phyloP scores from a whole-genome alignment of 441 rosid species.

The Brassica balearica region DNA sequence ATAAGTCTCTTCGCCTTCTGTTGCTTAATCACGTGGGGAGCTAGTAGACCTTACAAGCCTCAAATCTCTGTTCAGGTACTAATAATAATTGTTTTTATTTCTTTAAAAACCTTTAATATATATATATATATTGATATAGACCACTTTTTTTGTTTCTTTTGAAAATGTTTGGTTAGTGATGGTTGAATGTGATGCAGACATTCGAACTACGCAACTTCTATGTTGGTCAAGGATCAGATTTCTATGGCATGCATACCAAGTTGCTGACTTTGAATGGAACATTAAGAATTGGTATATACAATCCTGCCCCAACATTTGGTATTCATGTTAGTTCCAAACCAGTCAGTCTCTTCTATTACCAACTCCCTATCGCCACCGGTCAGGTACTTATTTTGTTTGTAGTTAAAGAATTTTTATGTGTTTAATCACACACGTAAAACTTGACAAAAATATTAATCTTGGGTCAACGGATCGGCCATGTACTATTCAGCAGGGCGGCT shows the following conservation, averaged over 20 bases:
- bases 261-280: conserved; percentile 3
- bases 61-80: conserved; percentile 10
- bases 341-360: background rate
- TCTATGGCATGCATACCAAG: conserved; percentile 3
- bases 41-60: background rate
- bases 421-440: background rate
- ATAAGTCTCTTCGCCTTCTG: background rate
- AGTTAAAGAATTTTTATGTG: background rate
- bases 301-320: conserved; percentile 20
- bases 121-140: background rate
- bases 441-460: background rate
- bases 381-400: conserved; percentile 11
- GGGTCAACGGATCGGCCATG: background rate
- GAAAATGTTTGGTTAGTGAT: background rate
- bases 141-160: background rate
- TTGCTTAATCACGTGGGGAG: conserved; percentile 10
- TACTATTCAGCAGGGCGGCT: background rate
- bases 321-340: conserved; percentile 11
- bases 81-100: background rate
- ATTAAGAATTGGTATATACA: conserved; percentile 10
- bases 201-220: conserved; percentile 14
- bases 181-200: conserved; percentile 19
- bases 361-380: conserved; percentile 19
- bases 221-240: conserved; percentile 6
- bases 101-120: background rate